These are phyloP conservation scores for Quercus glauca DNA, from an alignment of 306 rosid species.

Conservation along the genomic window DNA sequence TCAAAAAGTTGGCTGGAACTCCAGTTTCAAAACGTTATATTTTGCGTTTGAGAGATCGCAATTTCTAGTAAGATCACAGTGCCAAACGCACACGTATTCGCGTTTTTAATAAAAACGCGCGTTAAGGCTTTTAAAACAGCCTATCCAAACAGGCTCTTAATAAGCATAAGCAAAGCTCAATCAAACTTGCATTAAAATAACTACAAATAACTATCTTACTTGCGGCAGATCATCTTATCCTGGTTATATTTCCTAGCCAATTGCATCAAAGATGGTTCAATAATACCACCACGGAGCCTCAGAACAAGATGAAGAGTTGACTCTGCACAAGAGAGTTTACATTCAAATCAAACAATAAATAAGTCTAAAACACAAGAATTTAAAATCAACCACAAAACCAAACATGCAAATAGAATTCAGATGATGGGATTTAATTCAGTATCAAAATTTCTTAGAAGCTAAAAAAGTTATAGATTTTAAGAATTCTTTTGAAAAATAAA, in stretches of 20 bases:
- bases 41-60: no score
- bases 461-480: neutral
- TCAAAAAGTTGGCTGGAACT: no score
- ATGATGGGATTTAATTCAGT: neutral
- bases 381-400: neutral
- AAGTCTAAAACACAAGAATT: neutral
- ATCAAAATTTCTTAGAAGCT: neutral
- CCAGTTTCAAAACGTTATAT: no score
- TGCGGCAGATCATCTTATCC: slow-evolving; percentile 96
- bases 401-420: neutral
- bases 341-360: neutral
- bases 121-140: no score
- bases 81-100: no score
- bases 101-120: no score
- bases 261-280: slow-evolving; percentile 97
- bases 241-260: slow-evolving; percentile 96
- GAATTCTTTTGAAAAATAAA: neutral
- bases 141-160: no score
- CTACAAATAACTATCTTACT: slow-evolving; percentile 41
- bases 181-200: neutral
- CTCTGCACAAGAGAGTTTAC: slow-evolving; percentile 42
- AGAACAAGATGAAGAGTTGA: slow-evolving; percentile 96
- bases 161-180: neutral
- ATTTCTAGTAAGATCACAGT: no score
- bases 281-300: slow-evolving; percentile 99